These are phyloP conservation scores for Starmera dryadoides DNA, from an alignment of 805 yeast species.

Conservation along the genomic window DNA sequence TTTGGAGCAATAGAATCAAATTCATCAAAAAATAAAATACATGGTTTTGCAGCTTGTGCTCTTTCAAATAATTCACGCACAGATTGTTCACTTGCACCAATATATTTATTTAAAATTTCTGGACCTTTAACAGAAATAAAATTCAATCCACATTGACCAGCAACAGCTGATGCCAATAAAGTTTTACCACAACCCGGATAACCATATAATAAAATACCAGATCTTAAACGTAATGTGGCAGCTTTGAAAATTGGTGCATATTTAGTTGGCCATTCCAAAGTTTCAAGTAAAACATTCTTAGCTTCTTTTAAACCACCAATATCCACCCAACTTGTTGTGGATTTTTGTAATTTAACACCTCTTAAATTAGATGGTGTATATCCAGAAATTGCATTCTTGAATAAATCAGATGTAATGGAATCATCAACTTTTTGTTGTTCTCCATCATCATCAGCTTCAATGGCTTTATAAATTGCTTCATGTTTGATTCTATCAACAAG, in stretches of 20 bases:
- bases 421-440: neutral
- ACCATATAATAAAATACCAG: slow-evolving; percentile 88
- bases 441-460: slow-evolving; percentile 5
- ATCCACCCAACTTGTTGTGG: slow-evolving; percentile 70
- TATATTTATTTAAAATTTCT: slow-evolving; percentile 87
- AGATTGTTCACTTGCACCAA: slow-evolving; percentile 95
- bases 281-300: slow-evolving; percentile 70
- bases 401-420: slow-evolving; percentile 25
- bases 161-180: slow-evolving; percentile 84
- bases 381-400: slow-evolving; percentile 53
- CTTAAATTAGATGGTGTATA: slow-evolving; percentile 77
- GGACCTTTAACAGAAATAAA: slow-evolving; percentile 95
- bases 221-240: slow-evolving; percentile 80
- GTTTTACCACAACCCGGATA: slow-evolving; percentile 99
- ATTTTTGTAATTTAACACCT: slow-evolving; percentile 80
- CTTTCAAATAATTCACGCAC: slow-evolving; percentile 89
- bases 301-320: slow-evolving; percentile 84
- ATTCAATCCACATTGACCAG: slow-evolving; percentile 88
- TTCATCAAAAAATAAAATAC: slow-evolving; percentile 89
- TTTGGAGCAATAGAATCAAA: slow-evolving; percentile 97
- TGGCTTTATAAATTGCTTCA: slow-evolving; percentile 24
- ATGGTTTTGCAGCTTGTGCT: slow-evolving; percentile 93
- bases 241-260: slow-evolving; percentile 91
- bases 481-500: slow-evolving; percentile 65
- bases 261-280: slow-evolving; percentile 95